Percentiles rank a stretch among this genome's conserved stretches.
Conservation (phyloP, 2,329 filamentous ascomycete species). For the Scedosporium apiospermum region DNA sequence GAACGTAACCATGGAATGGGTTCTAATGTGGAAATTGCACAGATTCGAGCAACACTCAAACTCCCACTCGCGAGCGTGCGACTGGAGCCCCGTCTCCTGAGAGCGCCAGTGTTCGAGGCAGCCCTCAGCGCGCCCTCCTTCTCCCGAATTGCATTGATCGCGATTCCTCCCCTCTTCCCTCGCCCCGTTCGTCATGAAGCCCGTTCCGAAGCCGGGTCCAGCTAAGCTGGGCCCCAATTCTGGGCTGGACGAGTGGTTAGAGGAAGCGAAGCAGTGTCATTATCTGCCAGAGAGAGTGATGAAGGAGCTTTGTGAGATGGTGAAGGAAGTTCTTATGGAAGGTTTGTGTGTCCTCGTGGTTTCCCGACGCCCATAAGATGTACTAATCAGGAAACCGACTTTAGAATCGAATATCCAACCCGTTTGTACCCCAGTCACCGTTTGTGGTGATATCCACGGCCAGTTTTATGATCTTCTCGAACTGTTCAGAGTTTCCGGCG, state of each 20-base stretch:
- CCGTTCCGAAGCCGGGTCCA: constrained; percentile 79
- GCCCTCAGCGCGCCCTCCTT: not conserved
- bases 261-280: constrained; percentile 93
- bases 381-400: not conserved
- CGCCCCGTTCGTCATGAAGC: constrained; percentile 22
- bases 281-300: constrained; percentile 93
- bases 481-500: constrained; percentile 90
- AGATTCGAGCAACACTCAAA: no score
- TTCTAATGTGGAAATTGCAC: no score
- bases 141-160: not conserved
- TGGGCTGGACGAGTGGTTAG: constrained; percentile 90
- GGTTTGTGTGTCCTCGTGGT: constrained; percentile 39
- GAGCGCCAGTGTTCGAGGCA: no score
- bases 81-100: no score
- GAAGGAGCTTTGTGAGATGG: constrained; percentile 98
- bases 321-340: constrained; percentile 99
- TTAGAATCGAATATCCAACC: constrained; percentile 97
- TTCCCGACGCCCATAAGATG: not conserved
- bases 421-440: constrained; percentile 90
- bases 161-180: not conserved
- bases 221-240: constrained; percentile 76
- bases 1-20: no score
- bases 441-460: constrained; percentile 96
- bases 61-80: not conserved
- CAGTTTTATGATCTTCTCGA: constrained; percentile 98